phyloP scores from a whole-genome alignment of 1,284 basidiomycete species.

The Apiotrichum gamsii region DNA sequence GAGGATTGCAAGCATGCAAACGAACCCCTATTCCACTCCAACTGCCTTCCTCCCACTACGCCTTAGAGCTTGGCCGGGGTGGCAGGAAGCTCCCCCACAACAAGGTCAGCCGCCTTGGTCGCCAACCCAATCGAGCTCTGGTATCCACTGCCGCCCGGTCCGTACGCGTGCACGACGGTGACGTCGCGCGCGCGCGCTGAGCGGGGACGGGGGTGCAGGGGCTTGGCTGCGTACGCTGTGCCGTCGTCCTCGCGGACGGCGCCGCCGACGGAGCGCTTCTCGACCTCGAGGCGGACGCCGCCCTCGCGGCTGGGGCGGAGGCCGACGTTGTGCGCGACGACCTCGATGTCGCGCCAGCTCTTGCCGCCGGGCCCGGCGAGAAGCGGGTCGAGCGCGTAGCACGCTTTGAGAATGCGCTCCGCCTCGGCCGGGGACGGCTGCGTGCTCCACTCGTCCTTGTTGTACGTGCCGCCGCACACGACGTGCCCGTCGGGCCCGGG shows the following conservation, averaged over 20 bases:
- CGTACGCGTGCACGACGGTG: constrained; percentile 63
- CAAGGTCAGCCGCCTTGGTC: constrained; percentile 34
- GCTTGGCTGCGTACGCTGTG: too few species aligned
- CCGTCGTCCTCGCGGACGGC: constrained; percentile 22
- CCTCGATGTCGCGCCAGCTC: constrained; percentile 45
- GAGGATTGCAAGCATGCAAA: too few species aligned
- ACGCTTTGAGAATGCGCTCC: constrained; percentile 37
- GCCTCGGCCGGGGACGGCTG: constrained; percentile 26
- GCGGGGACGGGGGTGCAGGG: constrained; percentile 56
- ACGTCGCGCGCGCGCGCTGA: constrained; percentile 49
- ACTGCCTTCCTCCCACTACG: neutral
- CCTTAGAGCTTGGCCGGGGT: constrained; percentile 6
- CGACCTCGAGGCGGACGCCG: constrained; percentile 61
- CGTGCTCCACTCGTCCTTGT: constrained; percentile 30
- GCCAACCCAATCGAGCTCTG: constrained; percentile 40
- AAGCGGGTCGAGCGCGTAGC: constrained; percentile 40
- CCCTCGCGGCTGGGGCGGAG: constrained; percentile 61
- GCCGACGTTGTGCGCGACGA: constrained; percentile 59
- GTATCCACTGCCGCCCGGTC: constrained; percentile 46
- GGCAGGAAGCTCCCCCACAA: constrained; percentile 8
- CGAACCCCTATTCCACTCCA: too few species aligned
- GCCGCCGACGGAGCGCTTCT: constrained; percentile 50
- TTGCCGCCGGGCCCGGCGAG: constrained; percentile 31
- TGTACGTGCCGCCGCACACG: constrained; percentile 37
- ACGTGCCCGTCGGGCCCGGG: constrained; percentile 39